Evolutionary conservation across 805 yeast species (phyloP).

Genomic region (Wickerhamomyces alni): DNA sequence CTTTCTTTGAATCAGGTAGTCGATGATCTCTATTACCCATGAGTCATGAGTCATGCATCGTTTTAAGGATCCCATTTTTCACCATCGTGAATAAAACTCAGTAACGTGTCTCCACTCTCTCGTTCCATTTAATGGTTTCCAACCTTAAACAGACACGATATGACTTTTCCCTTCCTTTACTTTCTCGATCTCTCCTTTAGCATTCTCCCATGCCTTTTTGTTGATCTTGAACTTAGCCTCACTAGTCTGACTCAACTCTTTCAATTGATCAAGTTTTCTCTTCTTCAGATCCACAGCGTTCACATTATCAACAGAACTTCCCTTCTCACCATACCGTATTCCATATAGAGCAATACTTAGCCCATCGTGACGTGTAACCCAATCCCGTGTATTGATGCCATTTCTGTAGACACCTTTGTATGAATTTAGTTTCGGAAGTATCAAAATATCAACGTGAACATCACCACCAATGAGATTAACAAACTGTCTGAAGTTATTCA

Average conservation of each 20-base stretch:
- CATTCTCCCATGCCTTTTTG: not conserved
- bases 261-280: slow-evolving; percentile 19
- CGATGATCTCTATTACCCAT: no score
- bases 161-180: slow-evolving; percentile 11
- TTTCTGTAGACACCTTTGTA: slow-evolving; percentile 64
- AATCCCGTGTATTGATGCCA: slow-evolving; percentile 68
- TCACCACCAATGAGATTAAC: slow-evolving; percentile 27
- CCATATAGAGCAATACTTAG: slow-evolving; percentile 57
- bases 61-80: no score
- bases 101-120: no score
- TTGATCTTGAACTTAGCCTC: slow-evolving; percentile 1
- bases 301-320: slow-evolving; percentile 19
- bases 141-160: not conserved
- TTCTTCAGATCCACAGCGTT: slow-evolving; percentile 13
- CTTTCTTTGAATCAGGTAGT: not conserved
- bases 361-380: slow-evolving; percentile 77
- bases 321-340: slow-evolving; percentile 26
- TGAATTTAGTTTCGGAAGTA: slow-evolving; percentile 62
- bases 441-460: slow-evolving; percentile 27
- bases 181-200: slow-evolving; percentile 2
- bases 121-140: no score
- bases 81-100: no score
- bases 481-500: slow-evolving; percentile 20
- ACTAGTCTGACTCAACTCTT: slow-evolving; percentile 4
- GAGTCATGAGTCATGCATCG: not conserved